Conservation (phyloP, 1,284 basidiomycete genomes). For the Pterula multifida region DNA sequence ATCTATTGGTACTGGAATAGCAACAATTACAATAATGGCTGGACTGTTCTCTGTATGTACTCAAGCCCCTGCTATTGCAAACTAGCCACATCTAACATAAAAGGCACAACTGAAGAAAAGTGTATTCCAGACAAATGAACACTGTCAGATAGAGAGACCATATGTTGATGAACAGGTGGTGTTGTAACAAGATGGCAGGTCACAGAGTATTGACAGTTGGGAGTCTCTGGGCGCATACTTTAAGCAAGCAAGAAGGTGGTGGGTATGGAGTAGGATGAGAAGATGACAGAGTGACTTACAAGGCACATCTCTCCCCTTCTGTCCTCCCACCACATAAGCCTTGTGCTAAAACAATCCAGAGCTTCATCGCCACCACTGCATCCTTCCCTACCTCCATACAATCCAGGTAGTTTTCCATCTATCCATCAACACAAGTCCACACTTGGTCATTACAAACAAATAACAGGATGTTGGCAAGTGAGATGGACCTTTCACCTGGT, state of each 20-base stretch:
- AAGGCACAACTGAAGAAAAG: no score
- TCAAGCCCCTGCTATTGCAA: no score
- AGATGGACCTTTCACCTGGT: constrained; percentile 36
- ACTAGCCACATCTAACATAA: no score
- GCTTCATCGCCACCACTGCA: constrained; percentile 62
- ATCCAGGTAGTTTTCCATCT: constrained; percentile 60
- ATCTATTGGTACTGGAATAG: no score
- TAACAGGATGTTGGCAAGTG: no score
- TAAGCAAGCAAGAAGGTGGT: background rate
- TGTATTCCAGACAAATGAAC: constrained; percentile 59
- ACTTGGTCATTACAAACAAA: no score
- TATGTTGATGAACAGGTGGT: constrained; percentile 55
- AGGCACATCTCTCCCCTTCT: constrained; percentile 64
- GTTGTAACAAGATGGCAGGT: constrained; percentile 21
- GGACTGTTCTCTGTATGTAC: no score
- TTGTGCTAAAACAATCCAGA: constrained; percentile 55
- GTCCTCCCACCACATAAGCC: constrained; percentile 59
- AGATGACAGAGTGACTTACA: constrained; percentile 24
- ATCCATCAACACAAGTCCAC: constrained; percentile 10
- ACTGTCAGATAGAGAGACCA: constrained; percentile 64
- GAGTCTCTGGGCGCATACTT: constrained; percentile 56
- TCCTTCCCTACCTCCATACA: constrained; percentile 54
- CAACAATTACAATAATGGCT: no score
- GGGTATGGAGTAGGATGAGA: background rate
- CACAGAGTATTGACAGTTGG: constrained; percentile 47